A percentile compares a stretch with the other conserved stretches of the same genome.
These are phyloP conservation scores for Ceratocystis variospora DNA, from an alignment of 2,329 filamentous ascomycete species.

Conservation along the genomic window DNA sequence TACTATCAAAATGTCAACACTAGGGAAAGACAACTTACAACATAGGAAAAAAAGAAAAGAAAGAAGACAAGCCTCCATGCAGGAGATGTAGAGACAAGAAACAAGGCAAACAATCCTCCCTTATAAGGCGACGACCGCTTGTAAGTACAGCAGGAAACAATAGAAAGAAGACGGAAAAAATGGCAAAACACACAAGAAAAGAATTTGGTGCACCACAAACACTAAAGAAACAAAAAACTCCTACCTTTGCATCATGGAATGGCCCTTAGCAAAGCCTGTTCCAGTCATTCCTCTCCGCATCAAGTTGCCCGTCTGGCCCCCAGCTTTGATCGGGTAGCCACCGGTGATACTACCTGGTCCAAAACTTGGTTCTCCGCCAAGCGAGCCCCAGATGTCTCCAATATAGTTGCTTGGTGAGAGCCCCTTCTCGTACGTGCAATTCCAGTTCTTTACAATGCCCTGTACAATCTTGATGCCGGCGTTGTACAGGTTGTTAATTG, in stretches of 20 bases:
- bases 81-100: constrained; percentile 4
- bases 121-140: background rate
- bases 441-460: constrained; percentile 50
- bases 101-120: constrained; percentile 4
- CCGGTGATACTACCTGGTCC: constrained; percentile 38
- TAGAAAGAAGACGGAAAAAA: background rate
- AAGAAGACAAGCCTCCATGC: background rate
- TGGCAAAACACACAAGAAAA: background rate
- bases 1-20: background rate
- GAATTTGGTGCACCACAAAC: no score
- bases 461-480: constrained; percentile 52
- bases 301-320: constrained; percentile 9
- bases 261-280: background rate
- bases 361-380: constrained; percentile 53
- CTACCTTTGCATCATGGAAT: background rate
- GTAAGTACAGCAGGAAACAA: background rate
- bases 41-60: background rate
- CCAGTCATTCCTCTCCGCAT: constrained; percentile 9
- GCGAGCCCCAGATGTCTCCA: constrained; percentile 55
- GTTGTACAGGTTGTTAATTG: constrained; percentile 51
- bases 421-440: constrained; percentile 42
- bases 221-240: background rate
- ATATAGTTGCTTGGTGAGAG: constrained; percentile 50
- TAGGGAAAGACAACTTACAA: background rate
- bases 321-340: constrained; percentile 25